Evolutionary conservation across 805 yeast genomes (phyloP).

Genomic region (Candida morakotiae): DNA sequence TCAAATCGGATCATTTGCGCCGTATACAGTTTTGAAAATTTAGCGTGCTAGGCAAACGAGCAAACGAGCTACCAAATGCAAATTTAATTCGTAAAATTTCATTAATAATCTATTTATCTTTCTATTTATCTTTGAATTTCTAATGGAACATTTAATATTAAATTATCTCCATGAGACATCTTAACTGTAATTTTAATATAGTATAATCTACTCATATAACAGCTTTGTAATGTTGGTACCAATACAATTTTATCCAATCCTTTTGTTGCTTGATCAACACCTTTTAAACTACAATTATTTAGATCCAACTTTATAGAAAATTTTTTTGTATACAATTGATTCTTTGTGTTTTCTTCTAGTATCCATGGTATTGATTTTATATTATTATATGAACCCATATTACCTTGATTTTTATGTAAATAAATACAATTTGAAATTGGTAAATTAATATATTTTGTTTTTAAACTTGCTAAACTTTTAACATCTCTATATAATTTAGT

Average conservation of each 20-base stretch:
- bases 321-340: slow-evolving; percentile 21
- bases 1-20: background rate
- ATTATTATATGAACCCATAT: slow-evolving; percentile 18
- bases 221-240: slow-evolving; percentile 38
- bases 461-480: slow-evolving; percentile 29
- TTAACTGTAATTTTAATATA: slow-evolving; percentile 28
- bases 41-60: background rate
- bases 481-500: slow-evolving; percentile 33
- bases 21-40: background rate
- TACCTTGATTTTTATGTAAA: slow-evolving; percentile 9
- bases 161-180: slow-evolving; percentile 24
- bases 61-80: background rate
- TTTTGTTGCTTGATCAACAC: slow-evolving; percentile 14
- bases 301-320: slow-evolving; percentile 27
- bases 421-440: slow-evolving; percentile 18
- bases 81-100: no score
- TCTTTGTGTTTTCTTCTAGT: slow-evolving; percentile 6
- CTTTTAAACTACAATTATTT: slow-evolving; percentile 26
- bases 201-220: slow-evolving; percentile 32
- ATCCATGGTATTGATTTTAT: slow-evolving; percentile 29
- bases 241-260: slow-evolving; percentile 28
- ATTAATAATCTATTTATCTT: no score
- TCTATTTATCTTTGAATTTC: slow-evolving; percentile 19
- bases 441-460: slow-evolving; percentile 31
- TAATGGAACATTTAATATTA: slow-evolving; percentile 34